A percentile compares a stretch with the other conserved stretches of the same genome.
phyloP scores from a whole-genome alignment of 345 rosid genomes.

The Trapa incisa region DNA sequence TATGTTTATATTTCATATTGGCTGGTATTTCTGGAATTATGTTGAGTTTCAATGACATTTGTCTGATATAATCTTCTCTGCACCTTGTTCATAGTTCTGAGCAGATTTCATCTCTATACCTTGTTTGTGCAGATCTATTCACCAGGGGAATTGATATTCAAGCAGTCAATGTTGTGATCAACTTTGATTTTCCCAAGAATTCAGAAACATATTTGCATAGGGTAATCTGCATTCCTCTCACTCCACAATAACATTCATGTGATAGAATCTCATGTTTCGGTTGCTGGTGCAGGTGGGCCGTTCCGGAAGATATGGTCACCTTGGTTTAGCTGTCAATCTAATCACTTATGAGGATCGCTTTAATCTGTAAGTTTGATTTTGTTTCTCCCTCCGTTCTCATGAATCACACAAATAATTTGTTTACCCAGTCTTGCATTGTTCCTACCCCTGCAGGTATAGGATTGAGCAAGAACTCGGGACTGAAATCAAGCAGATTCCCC shows the following conservation, averaged over 20 bases:
- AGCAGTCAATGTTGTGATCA: conserved; percentile 98
- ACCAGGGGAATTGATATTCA: conserved; percentile 99
- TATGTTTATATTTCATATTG: neutral
- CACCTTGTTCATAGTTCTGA: neutral
- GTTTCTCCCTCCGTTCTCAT: neutral
- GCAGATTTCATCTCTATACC: neutral
- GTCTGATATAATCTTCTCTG: neutral
- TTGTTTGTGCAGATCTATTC: conserved; percentile 63
- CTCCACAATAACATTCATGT: neutral
- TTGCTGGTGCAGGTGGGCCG: conserved; percentile 67
- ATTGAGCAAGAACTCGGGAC: conserved; percentile 99
- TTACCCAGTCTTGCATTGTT: neutral
- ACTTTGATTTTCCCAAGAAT: conserved; percentile 95
- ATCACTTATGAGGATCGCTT: conserved; percentile 98
- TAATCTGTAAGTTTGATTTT: conserved; percentile 49
- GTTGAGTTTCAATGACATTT: neutral
- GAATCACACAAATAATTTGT: too few species aligned
- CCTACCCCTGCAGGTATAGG: conserved; percentile 61
- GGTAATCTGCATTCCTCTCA: conserved; percentile 30
- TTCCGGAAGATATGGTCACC: conserved; percentile 99
- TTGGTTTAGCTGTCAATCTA: conserved; percentile 98
- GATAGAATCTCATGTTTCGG: conserved; percentile 3
- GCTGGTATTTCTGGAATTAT: neutral
- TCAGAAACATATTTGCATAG: conserved; percentile 98
- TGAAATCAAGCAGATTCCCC: conserved; percentile 97